Base-by-base conservation (phyloP, 768 basidiomycete species). In the Sistotremastrum niveocremeum region DNA sequence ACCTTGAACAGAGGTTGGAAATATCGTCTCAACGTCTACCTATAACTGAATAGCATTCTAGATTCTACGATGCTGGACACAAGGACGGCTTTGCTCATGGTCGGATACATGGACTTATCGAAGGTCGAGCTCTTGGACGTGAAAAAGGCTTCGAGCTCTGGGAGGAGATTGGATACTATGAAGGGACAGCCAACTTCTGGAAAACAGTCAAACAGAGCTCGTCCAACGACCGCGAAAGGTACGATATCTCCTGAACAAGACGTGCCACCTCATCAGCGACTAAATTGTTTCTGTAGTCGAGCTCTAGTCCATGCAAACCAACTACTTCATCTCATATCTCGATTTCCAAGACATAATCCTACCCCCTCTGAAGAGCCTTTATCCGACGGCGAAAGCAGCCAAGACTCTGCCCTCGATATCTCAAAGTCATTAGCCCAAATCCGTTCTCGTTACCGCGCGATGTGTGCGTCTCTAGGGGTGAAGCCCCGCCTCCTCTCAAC, bases 101-200 rank as follows among this genome's bases (percentile, higher is more conserved):
- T 1, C 73, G 79, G 37, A 76, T 91, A 5, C 91, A 94, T 54
- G 91, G 94, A 2, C 62, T 86, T 29, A 88, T 90, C 50, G 90
- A 99, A 60, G 94, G 94, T 6, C 72, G 90, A 9, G 82, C 84
- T 0, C 71, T 97, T 11, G 94, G 91, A 2, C 72, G 80, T 46
- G 83, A 89, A 54, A 91, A 94, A 54, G 87, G 85, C 0, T 97
- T 81, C 60, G 91, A 94, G 62, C 79, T 95, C 63, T 97, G 91
- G 90, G 93, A 97, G 61, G 94, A 99, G 61, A 73, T 99, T 8
- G 91, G 87, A 2, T 97, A 81, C 55, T 93, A 93, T 59, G 76
- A 93, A 54, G 94, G 91, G 4, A 83, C 84, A 54, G 88, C 88
- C 2, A 50, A 56, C 46, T 73, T 79, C 46, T 95, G 87, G 86